Evolutionary conservation across 2,329 filamentous ascomycete species (phyloP).

Genomic region (Alternaria brassicae): DNA sequence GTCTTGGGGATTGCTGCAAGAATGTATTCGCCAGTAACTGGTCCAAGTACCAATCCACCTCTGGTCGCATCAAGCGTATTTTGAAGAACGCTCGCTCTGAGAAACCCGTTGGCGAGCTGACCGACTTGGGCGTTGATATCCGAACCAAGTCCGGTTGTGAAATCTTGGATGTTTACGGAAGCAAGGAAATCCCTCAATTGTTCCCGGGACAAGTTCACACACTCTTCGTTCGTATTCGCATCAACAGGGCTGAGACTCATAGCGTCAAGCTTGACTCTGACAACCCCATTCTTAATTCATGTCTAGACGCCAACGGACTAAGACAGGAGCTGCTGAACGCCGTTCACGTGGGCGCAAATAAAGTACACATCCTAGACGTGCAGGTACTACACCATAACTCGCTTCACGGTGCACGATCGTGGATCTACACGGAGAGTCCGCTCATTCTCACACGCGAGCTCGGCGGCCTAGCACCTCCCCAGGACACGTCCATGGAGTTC

Average conservation of each 20-base stretch:
- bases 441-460: slow-evolving; percentile 30
- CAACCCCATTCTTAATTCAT: slow-evolving; percentile 34
- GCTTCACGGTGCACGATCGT: slow-evolving; percentile 25
- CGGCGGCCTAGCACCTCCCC: slow-evolving; percentile 30
- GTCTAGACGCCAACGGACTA: slow-evolving; percentile 27
- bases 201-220: slow-evolving; percentile 39
- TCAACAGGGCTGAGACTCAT: slow-evolving; percentile 22
- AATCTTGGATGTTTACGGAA: slow-evolving; percentile 26
- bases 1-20: slow-evolving; percentile 31
- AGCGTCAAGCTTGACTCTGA: slow-evolving; percentile 23
- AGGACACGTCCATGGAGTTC: slow-evolving; percentile 26
- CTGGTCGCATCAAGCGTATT: slow-evolving; percentile 33
- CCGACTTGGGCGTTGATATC: slow-evolving; percentile 31
- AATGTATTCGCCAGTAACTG: slow-evolving; percentile 39
- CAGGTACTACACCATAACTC: slow-evolving; percentile 33
- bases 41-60: slow-evolving; percentile 32
- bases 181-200: slow-evolving; percentile 25
- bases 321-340: slow-evolving; percentile 32
- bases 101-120: slow-evolving; percentile 31
- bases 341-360: slow-evolving; percentile 24
- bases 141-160: slow-evolving; percentile 35
- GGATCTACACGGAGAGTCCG: slow-evolving; percentile 37
- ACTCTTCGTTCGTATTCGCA: slow-evolving; percentile 32
- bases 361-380: slow-evolving; percentile 35
- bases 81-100: slow-evolving; percentile 35